phyloP scores from a whole-genome alignment of 1,284 basidiomycete genomes.

The Boletellus dicymbophilus region DNA sequence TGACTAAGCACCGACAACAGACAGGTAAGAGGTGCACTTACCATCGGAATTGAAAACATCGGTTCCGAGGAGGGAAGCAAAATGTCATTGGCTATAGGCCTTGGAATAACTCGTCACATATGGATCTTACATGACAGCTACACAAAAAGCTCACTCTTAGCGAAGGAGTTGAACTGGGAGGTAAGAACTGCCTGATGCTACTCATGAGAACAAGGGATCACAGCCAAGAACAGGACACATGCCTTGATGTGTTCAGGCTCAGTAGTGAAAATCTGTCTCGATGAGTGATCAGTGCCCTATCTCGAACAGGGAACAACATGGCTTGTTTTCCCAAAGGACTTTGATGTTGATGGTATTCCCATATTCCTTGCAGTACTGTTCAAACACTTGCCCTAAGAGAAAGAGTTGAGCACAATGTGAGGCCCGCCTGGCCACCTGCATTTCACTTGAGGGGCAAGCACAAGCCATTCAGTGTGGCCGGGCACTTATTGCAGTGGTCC shows the following conservation, averaged over 20 bases:
- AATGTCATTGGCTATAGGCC: conserved; percentile 24
- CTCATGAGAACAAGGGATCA: conserved; percentile 1
- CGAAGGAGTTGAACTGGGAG: conserved; percentile 44
- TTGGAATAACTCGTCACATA: conserved; percentile 17
- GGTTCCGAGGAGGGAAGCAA: conserved; percentile 45
- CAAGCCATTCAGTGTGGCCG: conserved; percentile 34
- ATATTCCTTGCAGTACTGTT: conserved; percentile 12
- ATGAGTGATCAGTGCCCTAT: neutral
- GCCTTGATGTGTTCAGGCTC: conserved; percentile 47
- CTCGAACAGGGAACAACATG: conserved; percentile 8
- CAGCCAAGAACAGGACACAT: neutral
- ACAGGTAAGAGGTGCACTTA: conserved; percentile 13
- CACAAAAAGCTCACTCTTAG: conserved; percentile 38
- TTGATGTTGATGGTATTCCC: conserved; percentile 34
- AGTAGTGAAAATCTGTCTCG: conserved; percentile 23
- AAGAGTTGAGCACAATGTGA: no score
- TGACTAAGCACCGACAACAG: conserved; percentile 1
- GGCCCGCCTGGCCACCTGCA: conserved; percentile 34
- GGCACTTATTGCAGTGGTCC: conserved; percentile 26
- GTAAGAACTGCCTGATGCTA: conserved; percentile 33
- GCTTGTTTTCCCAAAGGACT: conserved; percentile 36
- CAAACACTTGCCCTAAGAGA: conserved; percentile 35
- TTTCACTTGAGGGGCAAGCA: conserved; percentile 30
- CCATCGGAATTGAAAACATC: conserved; percentile 67
- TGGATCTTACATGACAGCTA: neutral